Percentiles rank a stretch among this genome's conserved stretches.
phyloP scores from a whole-genome alignment of 306 rosid genomes.

The Cicer yamashitae region DNA sequence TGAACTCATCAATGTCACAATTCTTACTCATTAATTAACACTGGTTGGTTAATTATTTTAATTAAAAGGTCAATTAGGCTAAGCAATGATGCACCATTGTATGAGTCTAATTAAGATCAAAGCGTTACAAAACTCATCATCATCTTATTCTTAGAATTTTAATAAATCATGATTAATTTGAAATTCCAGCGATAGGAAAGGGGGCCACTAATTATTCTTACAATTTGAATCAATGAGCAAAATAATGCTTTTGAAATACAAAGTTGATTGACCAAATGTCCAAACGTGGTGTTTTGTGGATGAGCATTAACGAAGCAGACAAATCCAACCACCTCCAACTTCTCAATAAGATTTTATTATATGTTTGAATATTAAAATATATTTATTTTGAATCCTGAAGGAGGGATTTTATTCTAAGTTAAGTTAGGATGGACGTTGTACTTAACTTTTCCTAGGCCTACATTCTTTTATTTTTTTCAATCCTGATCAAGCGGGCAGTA shows the following conservation, averaged over 20 bases:
- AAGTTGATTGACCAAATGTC: constrained; percentile 40
- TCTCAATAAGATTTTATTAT: constrained; percentile 17
- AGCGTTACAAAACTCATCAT: constrained; percentile 21
- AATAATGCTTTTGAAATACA: constrained; percentile 33
- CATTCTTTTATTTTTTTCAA: not conserved
- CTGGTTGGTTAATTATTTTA: not conserved
- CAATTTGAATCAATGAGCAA: constrained; percentile 29
- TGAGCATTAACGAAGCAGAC: constrained; percentile 49
- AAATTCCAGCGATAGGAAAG: constrained; percentile 10
- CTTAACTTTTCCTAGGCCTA: constrained; percentile 23
- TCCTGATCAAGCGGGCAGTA: not conserved
- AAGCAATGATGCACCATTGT: not conserved
- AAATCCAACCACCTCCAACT: constrained; percentile 50
- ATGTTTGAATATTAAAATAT: constrained; percentile 36
- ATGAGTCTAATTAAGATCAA: no score
- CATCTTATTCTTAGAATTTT: constrained; percentile 15
- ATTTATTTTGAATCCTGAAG: constrained; percentile 35
- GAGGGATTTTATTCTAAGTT: constrained; percentile 40
- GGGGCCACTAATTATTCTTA: constrained; percentile 38
- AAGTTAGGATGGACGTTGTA: constrained; percentile 32
- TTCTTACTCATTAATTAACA: constrained; percentile 26
- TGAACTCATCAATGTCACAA: constrained; percentile 26
- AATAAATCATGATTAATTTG: constrained; percentile 35
- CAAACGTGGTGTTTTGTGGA: constrained; percentile 50
- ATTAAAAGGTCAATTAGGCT: constrained; percentile 3